phyloP scores from a whole-genome alignment of 768 basidiomycete species.

The Ramaria sp. region DNA sequence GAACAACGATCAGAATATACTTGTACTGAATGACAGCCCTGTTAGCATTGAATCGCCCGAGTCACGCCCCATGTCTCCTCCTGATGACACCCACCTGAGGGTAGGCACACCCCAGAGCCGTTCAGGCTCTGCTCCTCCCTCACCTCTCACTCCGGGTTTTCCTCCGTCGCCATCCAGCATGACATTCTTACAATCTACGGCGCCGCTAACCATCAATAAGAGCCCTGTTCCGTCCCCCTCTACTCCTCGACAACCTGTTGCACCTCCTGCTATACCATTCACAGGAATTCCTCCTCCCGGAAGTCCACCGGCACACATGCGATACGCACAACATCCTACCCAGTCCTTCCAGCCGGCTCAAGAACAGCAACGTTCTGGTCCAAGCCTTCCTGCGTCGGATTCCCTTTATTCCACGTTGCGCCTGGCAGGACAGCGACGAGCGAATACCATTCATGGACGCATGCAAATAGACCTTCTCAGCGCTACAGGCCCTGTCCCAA shows the following conservation, averaged over 20 bases:
- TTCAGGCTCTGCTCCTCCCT: constrained; percentile 4
- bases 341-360: not conserved
- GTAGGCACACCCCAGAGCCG: not conserved
- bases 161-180: constrained; percentile 3
- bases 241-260: not conserved
- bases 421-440: constrained; percentile 18
- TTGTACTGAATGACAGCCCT: not conserved
- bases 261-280: constrained; percentile 7
- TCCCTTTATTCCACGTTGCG: constrained; percentile 2
- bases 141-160: constrained; percentile 8
- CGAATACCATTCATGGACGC: constrained; percentile 50
- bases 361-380: not conserved
- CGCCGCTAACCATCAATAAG: not conserved
- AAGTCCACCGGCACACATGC: constrained; percentile 5
- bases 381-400: not conserved
- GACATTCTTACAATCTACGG: not conserved
- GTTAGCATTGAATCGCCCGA: not conserved
- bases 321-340: not conserved
- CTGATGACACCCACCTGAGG: not conserved
- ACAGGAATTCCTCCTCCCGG: constrained; percentile 1
- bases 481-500: constrained; percentile 48
- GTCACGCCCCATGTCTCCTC: not conserved
- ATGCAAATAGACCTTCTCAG: constrained; percentile 38
- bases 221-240: not conserved
- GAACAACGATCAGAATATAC: not conserved